Conservation (phyloP, 441 rosid genomes). For the Aquilaria agallochum region DNA sequence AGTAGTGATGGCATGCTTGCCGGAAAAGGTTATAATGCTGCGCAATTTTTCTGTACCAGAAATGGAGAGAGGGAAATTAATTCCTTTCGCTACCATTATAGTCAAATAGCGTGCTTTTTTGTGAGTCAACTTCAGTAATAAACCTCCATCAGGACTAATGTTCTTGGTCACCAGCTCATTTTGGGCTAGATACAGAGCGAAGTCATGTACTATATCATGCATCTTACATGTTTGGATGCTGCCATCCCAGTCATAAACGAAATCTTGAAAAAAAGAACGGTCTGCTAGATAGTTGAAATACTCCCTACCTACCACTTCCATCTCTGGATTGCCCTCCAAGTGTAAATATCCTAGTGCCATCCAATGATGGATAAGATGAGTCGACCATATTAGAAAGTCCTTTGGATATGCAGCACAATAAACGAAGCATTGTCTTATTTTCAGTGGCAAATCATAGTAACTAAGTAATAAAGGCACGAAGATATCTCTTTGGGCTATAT, state of each 20-base stretch:
- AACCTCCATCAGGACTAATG: neutral
- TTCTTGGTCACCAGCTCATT: neutral
- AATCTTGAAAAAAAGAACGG: slow-evolving; percentile 12
- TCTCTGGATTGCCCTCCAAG: neutral
- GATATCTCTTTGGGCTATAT: too few relatives aligned
- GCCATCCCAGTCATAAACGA: neutral
- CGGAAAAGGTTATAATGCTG: neutral
- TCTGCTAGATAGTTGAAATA: slow-evolving; percentile 1
- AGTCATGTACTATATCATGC: slow-evolving; percentile 16
- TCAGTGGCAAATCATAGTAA: neutral
- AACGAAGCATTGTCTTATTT: slow-evolving; percentile 7
- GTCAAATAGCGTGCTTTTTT: neutral
- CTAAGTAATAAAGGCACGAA: neutral
- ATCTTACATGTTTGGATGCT: slow-evolving; percentile 7
- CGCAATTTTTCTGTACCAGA: neutral
- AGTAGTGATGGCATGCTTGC: neutral
- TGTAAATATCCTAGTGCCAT: slow-evolving; percentile 15
- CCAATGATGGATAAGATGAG: slow-evolving; percentile 5
- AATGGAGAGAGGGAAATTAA: neutral
- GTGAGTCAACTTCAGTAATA: too few relatives aligned
- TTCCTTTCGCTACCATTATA: neutral
- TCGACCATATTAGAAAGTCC: neutral
- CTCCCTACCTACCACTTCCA: slow-evolving; percentile 8
- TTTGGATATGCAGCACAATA: slow-evolving; percentile 16
- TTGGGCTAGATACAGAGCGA: neutral